phyloP scores from a whole-genome alignment of 208 protist genomes.

The Trypanosoma congolense region DNA sequence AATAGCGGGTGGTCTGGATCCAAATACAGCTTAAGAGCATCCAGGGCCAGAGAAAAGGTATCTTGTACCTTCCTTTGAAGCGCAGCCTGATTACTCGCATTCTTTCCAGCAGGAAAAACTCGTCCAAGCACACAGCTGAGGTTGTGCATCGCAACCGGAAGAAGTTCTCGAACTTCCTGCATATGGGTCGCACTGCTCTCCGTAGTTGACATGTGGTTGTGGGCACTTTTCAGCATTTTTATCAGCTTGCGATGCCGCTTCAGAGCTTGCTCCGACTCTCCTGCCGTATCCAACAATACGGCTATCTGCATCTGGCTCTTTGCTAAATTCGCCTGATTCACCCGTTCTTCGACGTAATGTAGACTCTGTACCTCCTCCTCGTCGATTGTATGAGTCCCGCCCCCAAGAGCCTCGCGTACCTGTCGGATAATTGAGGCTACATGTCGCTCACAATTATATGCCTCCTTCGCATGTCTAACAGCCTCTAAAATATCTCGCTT shows the following conservation, averaged over 20 bases:
- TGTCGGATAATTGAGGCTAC: constrained; percentile 5
- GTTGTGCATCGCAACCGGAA: constrained; percentile 17
- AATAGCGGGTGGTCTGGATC: constrained; percentile 11
- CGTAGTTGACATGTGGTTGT: neutral
- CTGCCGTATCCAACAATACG: constrained; percentile 1
- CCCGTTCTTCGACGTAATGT: constrained; percentile 5
- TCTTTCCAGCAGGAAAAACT: neutral
- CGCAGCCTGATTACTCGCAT: neutral
- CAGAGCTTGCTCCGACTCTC: constrained; percentile 8
- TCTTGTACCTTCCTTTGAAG: constrained; percentile 1
- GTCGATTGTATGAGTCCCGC: neutral
- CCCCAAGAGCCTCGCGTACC: neutral
- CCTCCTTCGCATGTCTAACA: constrained; percentile 13
- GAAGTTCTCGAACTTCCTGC: constrained; percentile 7
- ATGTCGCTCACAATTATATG: constrained; percentile 1
- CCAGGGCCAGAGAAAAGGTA: constrained; percentile 3
- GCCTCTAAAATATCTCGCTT: constrained; percentile 3
- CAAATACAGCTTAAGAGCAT: constrained; percentile 2
- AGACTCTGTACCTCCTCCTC: neutral
- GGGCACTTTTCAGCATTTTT: constrained; percentile 7
- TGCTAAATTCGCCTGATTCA: constrained; percentile 3
- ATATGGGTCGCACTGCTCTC: neutral
- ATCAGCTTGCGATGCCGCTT: constrained; percentile 7
- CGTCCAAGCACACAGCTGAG: constrained; percentile 12
- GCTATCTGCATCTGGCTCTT: constrained; percentile 20